phyloP scores from a whole-genome alignment of 805 yeast genomes.

The Saturnispora sanitii region DNA sequence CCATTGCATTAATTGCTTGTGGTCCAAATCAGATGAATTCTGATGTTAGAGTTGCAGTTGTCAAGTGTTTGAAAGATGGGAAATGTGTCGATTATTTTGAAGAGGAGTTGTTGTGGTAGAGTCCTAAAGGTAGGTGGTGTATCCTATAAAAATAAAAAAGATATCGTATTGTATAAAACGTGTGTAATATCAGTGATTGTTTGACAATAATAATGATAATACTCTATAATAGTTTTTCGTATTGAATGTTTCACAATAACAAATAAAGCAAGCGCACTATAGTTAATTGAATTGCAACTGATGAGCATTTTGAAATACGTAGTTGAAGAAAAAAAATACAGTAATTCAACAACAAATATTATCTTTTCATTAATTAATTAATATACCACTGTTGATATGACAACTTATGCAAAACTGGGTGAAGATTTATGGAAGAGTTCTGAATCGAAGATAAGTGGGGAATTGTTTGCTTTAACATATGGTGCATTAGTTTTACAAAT shows the following conservation, averaged over 20 bases:
- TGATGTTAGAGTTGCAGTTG: constrained; percentile 27
- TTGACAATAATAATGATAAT: background rate
- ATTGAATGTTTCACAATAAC: too few species aligned
- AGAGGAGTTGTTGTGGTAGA: constrained; percentile 30
- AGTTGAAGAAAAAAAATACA: too few species aligned
- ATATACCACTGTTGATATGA: too few species aligned
- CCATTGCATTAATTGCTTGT: constrained; percentile 29
- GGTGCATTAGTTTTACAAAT: constrained; percentile 90
- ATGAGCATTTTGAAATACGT: too few species aligned
- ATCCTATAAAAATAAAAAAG: too few species aligned
- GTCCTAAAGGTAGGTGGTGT: background rate
- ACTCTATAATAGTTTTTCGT: background rate
- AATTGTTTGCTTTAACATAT: constrained; percentile 86
- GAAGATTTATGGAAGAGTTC: constrained; percentile 89
- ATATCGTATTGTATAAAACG: too few species aligned
- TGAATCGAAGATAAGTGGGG: constrained; percentile 85
- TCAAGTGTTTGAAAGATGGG: constrained; percentile 20
- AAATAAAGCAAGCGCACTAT: too few species aligned
- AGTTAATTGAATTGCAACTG: too few species aligned
- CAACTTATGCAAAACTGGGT: constrained; percentile 35
- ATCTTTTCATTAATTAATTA: too few species aligned
- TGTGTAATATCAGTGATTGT: too few species aligned
- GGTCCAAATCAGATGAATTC: constrained; percentile 28
- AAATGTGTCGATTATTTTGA: constrained; percentile 29
- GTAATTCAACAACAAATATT: too few species aligned